These are phyloP conservation scores for Wallacemonas sp. DNA, from an alignment of 208 protist species.

Conservation along the genomic window DNA sequence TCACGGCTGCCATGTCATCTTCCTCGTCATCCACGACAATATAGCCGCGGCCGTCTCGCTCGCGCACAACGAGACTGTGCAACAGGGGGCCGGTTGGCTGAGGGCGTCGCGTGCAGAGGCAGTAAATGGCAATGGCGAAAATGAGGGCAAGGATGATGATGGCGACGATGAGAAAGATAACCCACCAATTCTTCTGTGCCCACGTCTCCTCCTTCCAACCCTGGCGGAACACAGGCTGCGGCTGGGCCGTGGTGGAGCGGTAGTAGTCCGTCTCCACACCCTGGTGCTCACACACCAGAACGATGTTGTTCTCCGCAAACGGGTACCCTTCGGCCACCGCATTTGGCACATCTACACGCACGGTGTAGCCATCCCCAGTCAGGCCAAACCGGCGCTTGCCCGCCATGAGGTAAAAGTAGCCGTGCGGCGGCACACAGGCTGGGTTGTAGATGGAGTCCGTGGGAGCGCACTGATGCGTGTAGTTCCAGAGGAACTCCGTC, in stretches of 20 bases:
- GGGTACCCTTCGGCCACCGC: slow-evolving; percentile 24
- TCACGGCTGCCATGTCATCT: slow-evolving; percentile 9
- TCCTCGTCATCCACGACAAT: slow-evolving; percentile 26
- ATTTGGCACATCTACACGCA: slow-evolving; percentile 25
- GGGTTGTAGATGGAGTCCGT: background rate
- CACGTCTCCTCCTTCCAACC: slow-evolving; percentile 58
- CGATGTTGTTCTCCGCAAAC: slow-evolving; percentile 20
- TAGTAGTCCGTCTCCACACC: slow-evolving; percentile 14
- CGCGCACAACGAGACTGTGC: slow-evolving; percentile 49
- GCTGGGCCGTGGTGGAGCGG: slow-evolving; percentile 12
- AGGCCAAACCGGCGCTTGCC: slow-evolving; percentile 1
- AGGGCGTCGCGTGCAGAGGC: slow-evolving; percentile 27
- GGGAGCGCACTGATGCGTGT: slow-evolving; percentile 4
- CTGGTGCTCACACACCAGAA: slow-evolving; percentile 44
- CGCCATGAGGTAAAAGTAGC: slow-evolving; percentile 31
- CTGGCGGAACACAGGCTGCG: slow-evolving; percentile 38
- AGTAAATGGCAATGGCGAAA: slow-evolving; percentile 40
- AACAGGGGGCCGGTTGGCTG: slow-evolving; percentile 23
- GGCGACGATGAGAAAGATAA: slow-evolving; percentile 39
- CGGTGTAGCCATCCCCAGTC: background rate
- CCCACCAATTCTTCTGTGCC: slow-evolving; percentile 57
- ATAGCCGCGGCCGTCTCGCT: slow-evolving; percentile 34
- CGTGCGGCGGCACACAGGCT: slow-evolving; percentile 30
- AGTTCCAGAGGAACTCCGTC: slow-evolving; percentile 27
- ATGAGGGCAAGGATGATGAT: slow-evolving; percentile 31